A percentile compares a stretch with the other conserved stretches of the same genome.
Evolutionary conservation across 371 early-diverging fungal species (phyloP).

Genomic region (Actinomucor elegans): DNA sequence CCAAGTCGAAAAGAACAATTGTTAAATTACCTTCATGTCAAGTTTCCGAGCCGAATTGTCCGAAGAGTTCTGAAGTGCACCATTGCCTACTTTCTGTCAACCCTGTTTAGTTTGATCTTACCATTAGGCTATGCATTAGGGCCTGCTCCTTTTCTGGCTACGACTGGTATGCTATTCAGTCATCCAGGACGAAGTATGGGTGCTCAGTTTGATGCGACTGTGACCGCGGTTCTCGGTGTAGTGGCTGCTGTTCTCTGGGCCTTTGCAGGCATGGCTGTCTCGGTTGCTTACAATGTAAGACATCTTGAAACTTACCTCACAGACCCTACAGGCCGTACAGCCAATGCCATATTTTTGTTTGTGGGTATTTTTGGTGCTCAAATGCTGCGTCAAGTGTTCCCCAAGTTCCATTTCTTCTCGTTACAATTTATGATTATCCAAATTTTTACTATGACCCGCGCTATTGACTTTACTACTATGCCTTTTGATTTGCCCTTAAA

Average conservation of each 20-base stretch:
- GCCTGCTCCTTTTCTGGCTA: slow-evolving; percentile 39
- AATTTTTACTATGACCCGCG: slow-evolving; percentile 29
- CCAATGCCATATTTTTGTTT: slow-evolving; percentile 30
- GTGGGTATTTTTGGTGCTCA: slow-evolving; percentile 32
- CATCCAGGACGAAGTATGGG: slow-evolving; percentile 56
- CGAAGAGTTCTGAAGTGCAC: slow-evolving; percentile 57
- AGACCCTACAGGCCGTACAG: slow-evolving; percentile 12
- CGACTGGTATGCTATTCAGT: slow-evolving; percentile 48
- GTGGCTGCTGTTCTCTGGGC: slow-evolving; percentile 38
- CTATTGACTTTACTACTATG: slow-evolving; percentile 11
- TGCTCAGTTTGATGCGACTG: slow-evolving; percentile 48
- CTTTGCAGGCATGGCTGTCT: slow-evolving; percentile 32
- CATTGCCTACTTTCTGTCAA: slow-evolving; percentile 47
- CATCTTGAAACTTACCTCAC: slow-evolving; percentile 14
- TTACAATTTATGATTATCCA: slow-evolving; percentile 38
- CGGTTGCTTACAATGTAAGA: slow-evolving; percentile 32
- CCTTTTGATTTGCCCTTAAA: slow-evolving; percentile 24
- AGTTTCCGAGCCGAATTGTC: slow-evolving; percentile 52
- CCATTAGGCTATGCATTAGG: slow-evolving; percentile 38
- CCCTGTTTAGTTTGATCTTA: slow-evolving; percentile 42
- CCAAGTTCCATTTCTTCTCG: slow-evolving; percentile 39
- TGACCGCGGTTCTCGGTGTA: slow-evolving; percentile 43
- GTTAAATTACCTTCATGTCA: slow-evolving; percentile 25
- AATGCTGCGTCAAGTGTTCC: slow-evolving; percentile 29
- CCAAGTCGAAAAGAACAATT: slow-evolving; percentile 12